Evolutionary conservation across 352 stramenopile genomes (phyloP).

Genomic region (Aphanomyces stellatus): DNA sequence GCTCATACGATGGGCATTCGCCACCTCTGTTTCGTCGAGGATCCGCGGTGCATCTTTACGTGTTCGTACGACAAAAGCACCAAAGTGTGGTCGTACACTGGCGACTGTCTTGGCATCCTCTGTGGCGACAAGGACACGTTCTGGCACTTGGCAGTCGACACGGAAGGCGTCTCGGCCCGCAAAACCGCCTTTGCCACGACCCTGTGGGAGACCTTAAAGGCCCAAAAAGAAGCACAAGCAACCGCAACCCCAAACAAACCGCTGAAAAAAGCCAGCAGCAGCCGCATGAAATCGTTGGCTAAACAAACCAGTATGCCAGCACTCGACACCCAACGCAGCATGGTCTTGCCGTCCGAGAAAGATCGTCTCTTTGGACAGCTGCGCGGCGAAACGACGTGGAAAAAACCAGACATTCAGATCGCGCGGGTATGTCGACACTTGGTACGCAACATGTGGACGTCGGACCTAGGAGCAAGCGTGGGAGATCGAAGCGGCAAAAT

Average conservation of each 20-base stretch:
- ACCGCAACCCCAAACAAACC: background rate
- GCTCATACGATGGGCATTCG: constrained; percentile 45
- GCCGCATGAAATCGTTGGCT: too few relatives aligned
- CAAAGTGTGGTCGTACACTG: constrained; percentile 49
- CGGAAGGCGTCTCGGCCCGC: constrained; percentile 23
- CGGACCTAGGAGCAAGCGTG: constrained; percentile 37
- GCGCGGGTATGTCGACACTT: constrained; percentile 26
- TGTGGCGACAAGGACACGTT: background rate
- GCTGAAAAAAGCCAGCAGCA: too few relatives aligned
- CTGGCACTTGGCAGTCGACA: constrained; percentile 51
- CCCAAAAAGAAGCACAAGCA: constrained; percentile 22
- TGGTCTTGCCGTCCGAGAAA: constrained; percentile 6
- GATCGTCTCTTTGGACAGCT: constrained; percentile 58
- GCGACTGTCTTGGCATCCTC: constrained; percentile 33
- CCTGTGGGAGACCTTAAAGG: constrained; percentile 55
- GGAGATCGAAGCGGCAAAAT: constrained; percentile 55
- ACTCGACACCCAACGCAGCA: too few relatives aligned
- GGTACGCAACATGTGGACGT: background rate
- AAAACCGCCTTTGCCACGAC: constrained; percentile 44
- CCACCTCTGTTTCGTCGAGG: constrained; percentile 42
- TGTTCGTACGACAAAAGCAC: constrained; percentile 56
- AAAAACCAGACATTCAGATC: constrained; percentile 60
- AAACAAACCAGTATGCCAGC: constrained; percentile 3
- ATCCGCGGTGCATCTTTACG: constrained; percentile 45
- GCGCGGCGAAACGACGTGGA: constrained; percentile 56